A percentile compares a stretch with the other conserved stretches of the same genome.
Conservation (phyloP, 108 stramenopile species). For the Skeletonema costatum region DNA sequence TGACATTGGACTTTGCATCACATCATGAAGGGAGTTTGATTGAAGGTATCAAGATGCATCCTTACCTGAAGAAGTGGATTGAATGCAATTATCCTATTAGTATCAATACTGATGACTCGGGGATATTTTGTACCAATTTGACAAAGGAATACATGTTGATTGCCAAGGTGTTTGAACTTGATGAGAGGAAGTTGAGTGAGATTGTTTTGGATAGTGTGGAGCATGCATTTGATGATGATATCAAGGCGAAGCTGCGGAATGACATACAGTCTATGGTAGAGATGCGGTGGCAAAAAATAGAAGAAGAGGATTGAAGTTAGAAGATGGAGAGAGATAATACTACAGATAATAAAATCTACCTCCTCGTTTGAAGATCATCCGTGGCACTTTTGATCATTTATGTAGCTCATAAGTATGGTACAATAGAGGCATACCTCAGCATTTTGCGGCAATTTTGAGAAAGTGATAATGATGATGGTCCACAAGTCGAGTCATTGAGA, state of each 20-base stretch:
- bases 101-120: conserved; percentile 78
- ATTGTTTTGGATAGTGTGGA: conserved; percentile 52
- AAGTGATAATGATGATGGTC: too few species aligned
- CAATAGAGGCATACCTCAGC: too few species aligned
- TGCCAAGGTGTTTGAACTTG: conserved; percentile 46
- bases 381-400: too few species aligned
- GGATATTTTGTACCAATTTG: conserved; percentile 67
- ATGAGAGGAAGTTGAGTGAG: conserved; percentile 10
- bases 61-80: conserved; percentile 53
- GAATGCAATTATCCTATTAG: conserved; percentile 48
- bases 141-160: conserved; percentile 61
- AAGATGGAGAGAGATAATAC: too few species aligned
- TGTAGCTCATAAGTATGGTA: too few species aligned
- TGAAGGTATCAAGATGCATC: conserved; percentile 63
- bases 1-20: conserved; percentile 70
- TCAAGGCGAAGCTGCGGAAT: conserved; percentile 17
- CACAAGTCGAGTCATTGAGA: too few species aligned
- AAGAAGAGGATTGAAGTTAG: too few species aligned
- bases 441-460: too few species aligned
- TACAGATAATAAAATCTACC: too few species aligned
- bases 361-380: too few species aligned
- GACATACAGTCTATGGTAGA: background rate
- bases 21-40: conserved; percentile 52
- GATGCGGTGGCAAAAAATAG: background rate
- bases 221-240: conserved; percentile 51